Evolutionary conservation across 2,329 filamentous ascomycete genomes (phyloP).

Genomic region (Hymenoscyphus salicellus): DNA sequence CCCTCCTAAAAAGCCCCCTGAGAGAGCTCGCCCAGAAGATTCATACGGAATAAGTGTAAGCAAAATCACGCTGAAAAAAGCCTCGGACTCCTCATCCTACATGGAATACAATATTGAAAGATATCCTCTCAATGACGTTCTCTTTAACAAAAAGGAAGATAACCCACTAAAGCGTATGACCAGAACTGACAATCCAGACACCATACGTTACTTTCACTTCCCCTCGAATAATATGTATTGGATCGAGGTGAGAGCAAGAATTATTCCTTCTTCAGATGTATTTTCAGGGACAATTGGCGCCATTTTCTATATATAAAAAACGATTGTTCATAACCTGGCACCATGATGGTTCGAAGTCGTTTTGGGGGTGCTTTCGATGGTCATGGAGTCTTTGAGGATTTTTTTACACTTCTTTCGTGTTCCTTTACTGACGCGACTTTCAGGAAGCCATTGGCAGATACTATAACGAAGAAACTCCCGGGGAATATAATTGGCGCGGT

Average conservation of each 20-base stretch:
- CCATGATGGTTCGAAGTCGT: no score
- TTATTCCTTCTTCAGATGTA: no score
- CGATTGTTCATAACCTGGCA: no score
- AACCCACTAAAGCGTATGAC: slow-evolving; percentile 4
- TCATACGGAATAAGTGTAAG: slow-evolving; percentile 12
- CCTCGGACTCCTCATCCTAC: background rate
- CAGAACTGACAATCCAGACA: background rate
- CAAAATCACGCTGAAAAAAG: slow-evolving; percentile 7
- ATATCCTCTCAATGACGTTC: slow-evolving; percentile 4
- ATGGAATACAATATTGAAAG: slow-evolving; percentile 7
- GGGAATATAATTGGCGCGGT: slow-evolving; percentile 9
- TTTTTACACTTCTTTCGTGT: no score
- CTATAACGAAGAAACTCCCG: slow-evolving; percentile 9
- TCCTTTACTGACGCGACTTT: no score
- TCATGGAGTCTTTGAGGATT: no score
- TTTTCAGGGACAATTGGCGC: no score
- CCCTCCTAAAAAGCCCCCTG: background rate
- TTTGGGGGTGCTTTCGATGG: no score
- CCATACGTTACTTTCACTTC: slow-evolving; percentile 14
- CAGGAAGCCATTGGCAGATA: slow-evolving; percentile 14
- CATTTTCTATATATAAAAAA: no score
- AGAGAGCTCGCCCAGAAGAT: background rate
- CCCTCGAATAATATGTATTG: slow-evolving; percentile 16
- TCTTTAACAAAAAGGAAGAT: slow-evolving; percentile 1
- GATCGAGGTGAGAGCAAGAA: no score